Evolutionary conservation across 2,329 filamentous ascomycete species (phyloP), one percentile per base, ranked within the genome.

Genomic region (Calonectria fujianensis): DNA sequence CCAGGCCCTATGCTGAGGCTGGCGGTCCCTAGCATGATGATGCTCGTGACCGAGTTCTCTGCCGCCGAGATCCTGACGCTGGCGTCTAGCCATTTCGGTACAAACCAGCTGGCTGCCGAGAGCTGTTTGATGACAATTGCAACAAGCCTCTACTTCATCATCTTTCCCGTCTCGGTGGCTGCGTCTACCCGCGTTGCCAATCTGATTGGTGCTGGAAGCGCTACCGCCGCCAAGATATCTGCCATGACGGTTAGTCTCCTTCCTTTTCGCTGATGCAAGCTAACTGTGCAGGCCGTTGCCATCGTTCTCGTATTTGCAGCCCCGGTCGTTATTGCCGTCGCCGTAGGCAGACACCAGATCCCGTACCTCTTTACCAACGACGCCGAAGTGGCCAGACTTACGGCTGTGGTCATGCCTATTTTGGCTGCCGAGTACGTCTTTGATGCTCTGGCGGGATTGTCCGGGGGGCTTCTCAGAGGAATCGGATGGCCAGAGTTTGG

Each of bases 21-120:
- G 35, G 95, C 96, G 0, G 87, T 98, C 14, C 96, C 96, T 0
- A 96, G 96, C 2, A 92, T 98, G 83, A 87, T 98, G 77, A 98
- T 98, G 96, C 94, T 98, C 1, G 93, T 97, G 83, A 96, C 96
- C 8, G 96, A 98, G 83, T 97, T 94, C 86, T 90, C 98, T 13
- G 96, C 96, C 9, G 98, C 98, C 83, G 96, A 98, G 84, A 92
- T 98, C 63, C 88, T 98, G 75, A 98, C 96, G 0, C 88, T 98
- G 24, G 92, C 93, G 9, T 91, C 95, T 0, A 95, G 93, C 67
- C 95, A 94, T 79, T 93, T 98, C 72, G 94, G 94, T 20, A 92
- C 94, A 1, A 93, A 93, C 18, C 92, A 94, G 75, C 90, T 98
- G 1, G 96, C 96, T 0, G 96, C 96, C 0, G 96, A 99, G 84